A percentile compares a stretch with the other conserved stretches of the same genome.
Evolutionary conservation across 495 filamentous ascomycete genomes (phyloP).

Genomic region (Talaromyces ruber): DNA sequence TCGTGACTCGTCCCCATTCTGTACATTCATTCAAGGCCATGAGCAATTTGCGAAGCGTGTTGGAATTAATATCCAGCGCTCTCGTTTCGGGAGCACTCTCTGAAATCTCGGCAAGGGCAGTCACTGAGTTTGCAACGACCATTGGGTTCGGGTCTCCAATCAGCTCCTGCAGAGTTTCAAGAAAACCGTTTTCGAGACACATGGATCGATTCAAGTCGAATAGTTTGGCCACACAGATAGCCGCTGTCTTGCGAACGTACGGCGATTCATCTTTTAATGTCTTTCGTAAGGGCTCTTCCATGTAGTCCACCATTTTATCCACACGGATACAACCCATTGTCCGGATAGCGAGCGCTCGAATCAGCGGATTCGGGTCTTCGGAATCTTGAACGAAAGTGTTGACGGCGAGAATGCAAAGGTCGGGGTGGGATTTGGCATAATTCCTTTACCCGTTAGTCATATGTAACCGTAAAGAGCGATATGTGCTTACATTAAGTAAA

Average conservation of each 20-base stretch:
- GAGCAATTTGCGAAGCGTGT: constrained; percentile 83
- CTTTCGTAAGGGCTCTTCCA: constrained; percentile 97
- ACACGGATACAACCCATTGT: constrained; percentile 99
- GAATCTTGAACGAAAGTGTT: constrained; percentile 99
- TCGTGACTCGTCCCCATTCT: constrained; percentile 97
- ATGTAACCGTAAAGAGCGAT: not conserved
- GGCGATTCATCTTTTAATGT: constrained; percentile 95
- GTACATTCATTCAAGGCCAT: constrained; percentile 98
- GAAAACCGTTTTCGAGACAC: constrained; percentile 94
- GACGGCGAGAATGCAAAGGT: constrained; percentile 97
- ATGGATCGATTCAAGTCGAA: constrained; percentile 88
- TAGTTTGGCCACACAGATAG: constrained; percentile 95
- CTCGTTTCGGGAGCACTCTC: constrained; percentile 86
- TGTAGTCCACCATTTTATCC: constrained; percentile 99
- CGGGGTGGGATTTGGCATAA: constrained; percentile 98
- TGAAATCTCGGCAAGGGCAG: constrained; percentile 83
- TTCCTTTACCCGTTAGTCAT: constrained; percentile 52
- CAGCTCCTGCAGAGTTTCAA: constrained; percentile 92
- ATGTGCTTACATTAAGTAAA: constrained; percentile 82
- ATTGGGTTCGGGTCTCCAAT: constrained; percentile 98
- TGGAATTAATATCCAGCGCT: constrained; percentile 71
- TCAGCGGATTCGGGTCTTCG: constrained; percentile 95
- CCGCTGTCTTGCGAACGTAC: constrained; percentile 96
- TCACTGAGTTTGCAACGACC: constrained; percentile 96
- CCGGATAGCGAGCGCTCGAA: constrained; percentile 87